Evolutionary conservation across 2,329 filamentous ascomycete species (phyloP).

Genomic region (Drechslerella stenobrocha): DNA sequence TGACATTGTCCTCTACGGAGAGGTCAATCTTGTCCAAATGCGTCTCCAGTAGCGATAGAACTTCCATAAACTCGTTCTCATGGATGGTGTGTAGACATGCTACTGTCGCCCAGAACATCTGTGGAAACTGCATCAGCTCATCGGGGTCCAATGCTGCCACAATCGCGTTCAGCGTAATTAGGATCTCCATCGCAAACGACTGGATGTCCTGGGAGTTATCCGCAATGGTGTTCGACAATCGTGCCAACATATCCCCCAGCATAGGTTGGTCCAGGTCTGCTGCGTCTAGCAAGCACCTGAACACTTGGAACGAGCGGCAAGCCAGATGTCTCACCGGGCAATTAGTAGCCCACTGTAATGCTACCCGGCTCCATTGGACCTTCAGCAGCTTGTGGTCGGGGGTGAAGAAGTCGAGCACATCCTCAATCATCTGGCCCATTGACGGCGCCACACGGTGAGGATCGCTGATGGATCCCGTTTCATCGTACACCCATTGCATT

Average conservation of each 20-base stretch:
- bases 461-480: constrained; percentile 75
- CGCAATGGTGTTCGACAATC: constrained; percentile 93
- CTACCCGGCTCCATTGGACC: constrained; percentile 86
- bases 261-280: constrained; percentile 76
- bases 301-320: constrained; percentile 96
- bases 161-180: constrained; percentile 89
- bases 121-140: constrained; percentile 84
- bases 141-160: constrained; percentile 80
- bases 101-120: constrained; percentile 96
- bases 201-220: constrained; percentile 86
- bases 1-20: constrained; percentile 65
- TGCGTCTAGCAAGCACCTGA: constrained; percentile 86
- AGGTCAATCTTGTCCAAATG: constrained; percentile 84
- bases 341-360: constrained; percentile 92
- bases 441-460: constrained; percentile 79
- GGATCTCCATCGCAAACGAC: constrained; percentile 95
- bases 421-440: constrained; percentile 80
- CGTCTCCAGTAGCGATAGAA: constrained; percentile 85
- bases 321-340: constrained; percentile 93
- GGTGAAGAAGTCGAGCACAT: constrained; percentile 83
- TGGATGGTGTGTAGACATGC: constrained; percentile 96
- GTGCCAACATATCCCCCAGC: constrained; percentile 93
- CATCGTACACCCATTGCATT: constrained; percentile 92
- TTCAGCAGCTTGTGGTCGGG: constrained; percentile 82
- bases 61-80: constrained; percentile 90